These are phyloP conservation scores for Dothideomycetes sp. DNA, from an alignment of 2,329 filamentous ascomycete genomes.

Conservation along the genomic window DNA sequence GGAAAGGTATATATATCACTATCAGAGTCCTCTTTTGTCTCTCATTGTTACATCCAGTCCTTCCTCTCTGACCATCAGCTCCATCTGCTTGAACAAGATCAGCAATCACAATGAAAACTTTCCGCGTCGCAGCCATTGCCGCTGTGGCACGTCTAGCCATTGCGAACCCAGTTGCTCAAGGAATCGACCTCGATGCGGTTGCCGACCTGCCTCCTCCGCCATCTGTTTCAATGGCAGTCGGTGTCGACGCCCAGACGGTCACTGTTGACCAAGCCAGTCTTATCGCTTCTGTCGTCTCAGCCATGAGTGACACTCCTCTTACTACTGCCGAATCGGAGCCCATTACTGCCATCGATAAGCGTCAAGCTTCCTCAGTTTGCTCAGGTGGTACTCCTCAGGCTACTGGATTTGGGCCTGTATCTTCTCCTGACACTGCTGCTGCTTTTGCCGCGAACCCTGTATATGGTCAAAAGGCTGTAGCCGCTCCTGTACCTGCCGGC, in stretches of 20 bases:
- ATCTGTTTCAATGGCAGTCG: conserved; percentile 6
- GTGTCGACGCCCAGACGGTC: conserved; percentile 6
- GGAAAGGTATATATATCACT: too few species aligned
- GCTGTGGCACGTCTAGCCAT: conserved; percentile 5
- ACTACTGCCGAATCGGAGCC: too few species aligned
- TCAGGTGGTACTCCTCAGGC: conserved; percentile 3
- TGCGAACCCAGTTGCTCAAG: conserved; percentile 9
- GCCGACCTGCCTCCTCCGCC: conserved; percentile 6
- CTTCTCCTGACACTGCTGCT: conserved; percentile 1
- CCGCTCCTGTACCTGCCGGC: conserved; percentile 2
- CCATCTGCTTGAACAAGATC: too few species aligned
- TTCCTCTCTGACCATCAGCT: too few species aligned
- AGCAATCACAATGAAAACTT: conserved; percentile 5
- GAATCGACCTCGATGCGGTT: conserved; percentile 11
- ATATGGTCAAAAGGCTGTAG: too few species aligned
- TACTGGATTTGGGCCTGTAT: conserved; percentile 11
- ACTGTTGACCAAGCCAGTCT: conserved; percentile 9
- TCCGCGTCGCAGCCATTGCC: conserved; percentile 3
- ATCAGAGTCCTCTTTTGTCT: too few species aligned
- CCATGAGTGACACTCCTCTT: too few species aligned
- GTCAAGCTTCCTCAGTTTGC: too few species aligned
- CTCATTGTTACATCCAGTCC: too few species aligned
- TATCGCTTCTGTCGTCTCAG: too few species aligned
- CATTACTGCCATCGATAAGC: too few species aligned
- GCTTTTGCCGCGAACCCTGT: background rate